Percentiles rank a stretch among this genome's conserved stretches.
phyloP scores from a whole-genome alignment of 139 green algal genomes.

The Chlorokybus atmophyticus region DNA sequence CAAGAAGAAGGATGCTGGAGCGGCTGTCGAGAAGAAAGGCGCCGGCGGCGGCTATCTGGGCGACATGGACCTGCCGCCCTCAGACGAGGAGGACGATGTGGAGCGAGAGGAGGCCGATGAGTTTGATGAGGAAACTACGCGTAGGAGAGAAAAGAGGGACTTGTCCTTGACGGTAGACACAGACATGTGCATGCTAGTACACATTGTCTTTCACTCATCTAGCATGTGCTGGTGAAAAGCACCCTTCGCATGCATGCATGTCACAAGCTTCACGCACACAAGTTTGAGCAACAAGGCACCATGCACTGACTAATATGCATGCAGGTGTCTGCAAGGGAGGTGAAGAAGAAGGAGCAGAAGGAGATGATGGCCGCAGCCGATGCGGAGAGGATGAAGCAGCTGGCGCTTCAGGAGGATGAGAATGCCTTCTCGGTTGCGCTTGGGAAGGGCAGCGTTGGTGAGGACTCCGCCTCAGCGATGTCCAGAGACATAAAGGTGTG shows the following conservation, averaged over 20 bases:
- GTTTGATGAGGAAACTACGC: constrained; percentile 8
- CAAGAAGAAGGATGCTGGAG: constrained; percentile 21
- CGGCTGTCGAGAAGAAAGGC: constrained; percentile 19
- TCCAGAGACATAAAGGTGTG: constrained; percentile 88
- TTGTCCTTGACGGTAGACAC: background rate
- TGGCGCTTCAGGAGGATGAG: constrained; percentile 74
- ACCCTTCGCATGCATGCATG: background rate
- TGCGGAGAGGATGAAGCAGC: constrained; percentile 49
- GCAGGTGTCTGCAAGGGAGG: constrained; percentile 14
- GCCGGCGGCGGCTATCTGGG: constrained; percentile 49
- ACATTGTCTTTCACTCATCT: background rate
- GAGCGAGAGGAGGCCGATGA: constrained; percentile 34
- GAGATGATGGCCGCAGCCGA: constrained; percentile 19
- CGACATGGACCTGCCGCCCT: constrained; percentile 83
- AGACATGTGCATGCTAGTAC: background rate
- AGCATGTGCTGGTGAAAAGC: background rate
- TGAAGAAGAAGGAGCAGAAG: constrained; percentile 35
- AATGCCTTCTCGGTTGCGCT: constrained; percentile 93
- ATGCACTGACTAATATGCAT: constrained; percentile 9
- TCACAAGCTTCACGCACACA: background rate
- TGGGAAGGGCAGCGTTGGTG: constrained; percentile 26
- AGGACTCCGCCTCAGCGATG: background rate
- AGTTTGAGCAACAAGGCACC: background rate
- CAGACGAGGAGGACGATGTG: constrained; percentile 42
- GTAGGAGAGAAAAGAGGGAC: background rate